Evolutionary conservation across 1,139 yeast species (phyloP).

Genomic region (Geotrichum phurueaensis): DNA sequence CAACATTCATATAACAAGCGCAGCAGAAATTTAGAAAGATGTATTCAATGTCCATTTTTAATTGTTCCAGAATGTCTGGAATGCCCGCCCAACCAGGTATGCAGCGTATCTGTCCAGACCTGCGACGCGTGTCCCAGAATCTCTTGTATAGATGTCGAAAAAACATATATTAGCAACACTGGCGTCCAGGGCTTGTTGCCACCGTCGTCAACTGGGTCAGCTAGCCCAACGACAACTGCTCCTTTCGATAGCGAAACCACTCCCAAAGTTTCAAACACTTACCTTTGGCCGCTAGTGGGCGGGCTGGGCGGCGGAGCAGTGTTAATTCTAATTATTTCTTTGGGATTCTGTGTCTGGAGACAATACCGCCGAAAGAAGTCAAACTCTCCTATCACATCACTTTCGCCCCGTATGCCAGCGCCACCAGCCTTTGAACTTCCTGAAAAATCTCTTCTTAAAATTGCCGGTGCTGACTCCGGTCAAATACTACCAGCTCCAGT

Average conservation of each 20-base stretch:
- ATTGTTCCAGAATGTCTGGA: slow-evolving; percentile 15
- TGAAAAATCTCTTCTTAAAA: too few relatives aligned
- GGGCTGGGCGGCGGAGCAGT: slow-evolving; percentile 12
- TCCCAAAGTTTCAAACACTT: slow-evolving; percentile 1
- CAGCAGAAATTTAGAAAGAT: too few relatives aligned
- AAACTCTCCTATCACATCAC: too few relatives aligned
- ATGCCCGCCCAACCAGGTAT: slow-evolving; percentile 22
- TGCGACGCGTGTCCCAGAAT: slow-evolving; percentile 49
- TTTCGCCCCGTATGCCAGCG: too few relatives aligned
- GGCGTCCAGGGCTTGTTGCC: slow-evolving; percentile 15
- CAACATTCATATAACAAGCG: too few relatives aligned
- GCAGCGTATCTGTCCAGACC: slow-evolving; percentile 44
- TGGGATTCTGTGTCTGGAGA: too few relatives aligned
- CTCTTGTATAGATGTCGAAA: slow-evolving; percentile 15
- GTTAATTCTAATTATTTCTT: not conserved
- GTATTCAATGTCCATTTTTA: too few relatives aligned
- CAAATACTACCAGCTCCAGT: too few relatives aligned
- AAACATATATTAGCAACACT: not conserved
- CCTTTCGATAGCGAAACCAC: not conserved
- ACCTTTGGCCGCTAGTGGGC: slow-evolving; percentile 13
- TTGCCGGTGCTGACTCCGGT: too few relatives aligned
- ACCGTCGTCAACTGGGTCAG: slow-evolving; percentile 8
- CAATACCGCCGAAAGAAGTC: too few relatives aligned
- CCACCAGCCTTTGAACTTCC: too few relatives aligned
- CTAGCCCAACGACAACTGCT: not conserved